Base-by-base conservation (phyloP, 495 filamentous ascomycete genomes). In the Neurospora sp. region DNA sequence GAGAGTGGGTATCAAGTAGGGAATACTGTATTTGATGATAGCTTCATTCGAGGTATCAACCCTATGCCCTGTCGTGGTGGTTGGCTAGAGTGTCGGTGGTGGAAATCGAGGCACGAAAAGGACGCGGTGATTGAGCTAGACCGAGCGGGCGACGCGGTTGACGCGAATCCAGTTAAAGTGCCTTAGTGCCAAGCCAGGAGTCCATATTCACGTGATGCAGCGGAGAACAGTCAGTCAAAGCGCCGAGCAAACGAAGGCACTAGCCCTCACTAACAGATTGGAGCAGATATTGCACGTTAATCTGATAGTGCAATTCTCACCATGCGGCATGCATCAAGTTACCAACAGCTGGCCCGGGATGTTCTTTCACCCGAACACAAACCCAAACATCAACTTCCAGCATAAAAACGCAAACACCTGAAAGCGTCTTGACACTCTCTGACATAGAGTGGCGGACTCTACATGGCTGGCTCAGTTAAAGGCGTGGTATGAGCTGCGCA, bases 121-220 rank as follows among this genome's bases (percentile, higher is more conserved):
- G 73, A 78, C 78, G 79, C 78, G 79, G 70, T 76, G 74, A 39
- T 70, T 46, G 70, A 70, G 70, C 49, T 31, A 75, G 44, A 69
- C 35, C 42, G 18, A 23, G 46, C n/a, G 69, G 37, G 41, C 46
- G 77, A 80, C 79, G 79, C 79, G 79, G 49, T 72, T 70, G 74
- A 79, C 79, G 79, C 78, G 79, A 77, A 75, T 72, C 73, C 18
- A 62, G 69, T 70, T 77, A 70, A 77, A 80, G 75, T 79, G 77
- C 70, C 60, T 69, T 72, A 20, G 23, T 62, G 54, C 54, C 54
- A 62, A 62, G 54, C 54, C 54, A 9, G 14, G 2, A 35, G 0
- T 62, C 27, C 14, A 14, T 27, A 12, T 16, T 62, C 54, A 62
- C 54, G 54, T 62, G 54, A 31, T 16, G 1, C 1, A 31, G 27